These are phyloP conservation scores for Pyricularia grisea DNA, from an alignment of 2,329 filamentous ascomycete genomes.

Conservation along the genomic window DNA sequence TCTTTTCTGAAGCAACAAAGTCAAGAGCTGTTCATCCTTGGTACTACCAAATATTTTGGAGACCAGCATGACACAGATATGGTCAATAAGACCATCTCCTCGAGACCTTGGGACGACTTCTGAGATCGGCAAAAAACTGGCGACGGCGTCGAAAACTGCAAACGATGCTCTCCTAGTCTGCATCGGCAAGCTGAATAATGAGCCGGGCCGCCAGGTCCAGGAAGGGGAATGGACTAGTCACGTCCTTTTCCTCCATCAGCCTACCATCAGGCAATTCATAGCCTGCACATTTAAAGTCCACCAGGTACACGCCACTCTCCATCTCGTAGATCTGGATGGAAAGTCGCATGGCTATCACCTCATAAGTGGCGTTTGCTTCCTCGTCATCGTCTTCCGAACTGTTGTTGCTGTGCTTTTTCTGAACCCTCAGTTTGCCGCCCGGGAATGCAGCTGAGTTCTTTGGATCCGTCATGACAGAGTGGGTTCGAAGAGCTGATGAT, in stretches of 20 bases:
- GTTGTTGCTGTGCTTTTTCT: slow-evolving; percentile 18
- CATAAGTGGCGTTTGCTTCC: slow-evolving; percentile 24
- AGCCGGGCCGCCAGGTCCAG: slow-evolving; percentile 85
- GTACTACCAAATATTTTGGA: neutral
- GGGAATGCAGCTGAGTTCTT: slow-evolving; percentile 10
- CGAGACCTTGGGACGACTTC: neutral
- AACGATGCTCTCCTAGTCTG: slow-evolving; percentile 39
- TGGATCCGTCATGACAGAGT: slow-evolving; percentile 21
- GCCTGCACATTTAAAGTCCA: slow-evolving; percentile 97
- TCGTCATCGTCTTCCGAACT: slow-evolving; percentile 20
- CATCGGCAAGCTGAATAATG: slow-evolving; percentile 86
- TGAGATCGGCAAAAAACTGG: neutral
- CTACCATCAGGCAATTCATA: slow-evolving; percentile 76
- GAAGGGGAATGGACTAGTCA: slow-evolving; percentile 91
- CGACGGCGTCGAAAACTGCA: neutral
- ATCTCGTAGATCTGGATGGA: slow-evolving; percentile 96
- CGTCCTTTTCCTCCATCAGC: slow-evolving; percentile 81
- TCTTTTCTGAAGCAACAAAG: neutral
- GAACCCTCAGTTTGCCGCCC: slow-evolving; percentile 30
- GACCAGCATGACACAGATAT: neutral
- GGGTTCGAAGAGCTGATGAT: slow-evolving; percentile 28
- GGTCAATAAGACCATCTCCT: neutral
- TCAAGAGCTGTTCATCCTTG: neutral
- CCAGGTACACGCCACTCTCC: slow-evolving; percentile 84
- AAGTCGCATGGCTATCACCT: slow-evolving; percentile 85